phyloP scores from a whole-genome alignment of 345 rosid species.

The Conringia planisiliqua region DNA sequence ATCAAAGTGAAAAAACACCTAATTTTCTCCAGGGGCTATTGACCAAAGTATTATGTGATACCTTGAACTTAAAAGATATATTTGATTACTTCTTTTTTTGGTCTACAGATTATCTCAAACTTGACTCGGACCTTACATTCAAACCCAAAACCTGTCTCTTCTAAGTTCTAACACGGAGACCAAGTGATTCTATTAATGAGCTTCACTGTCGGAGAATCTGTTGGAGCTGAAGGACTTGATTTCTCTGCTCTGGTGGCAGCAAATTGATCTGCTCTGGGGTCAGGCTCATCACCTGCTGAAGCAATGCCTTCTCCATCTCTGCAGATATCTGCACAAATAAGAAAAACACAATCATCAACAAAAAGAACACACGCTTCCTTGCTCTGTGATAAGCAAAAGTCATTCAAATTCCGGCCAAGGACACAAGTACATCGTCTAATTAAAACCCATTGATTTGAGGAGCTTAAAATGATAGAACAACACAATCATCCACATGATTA shows the following conservation, averaged over 20 bases:
- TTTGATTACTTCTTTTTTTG: background rate
- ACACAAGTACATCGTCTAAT: background rate
- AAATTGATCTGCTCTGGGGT: slow-evolving; percentile 89
- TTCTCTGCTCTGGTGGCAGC: slow-evolving; percentile 85
- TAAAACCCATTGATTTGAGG: background rate
- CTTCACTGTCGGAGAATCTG: slow-evolving; percentile 82
- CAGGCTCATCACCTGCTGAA: slow-evolving; percentile 97
- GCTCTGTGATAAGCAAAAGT: background rate
- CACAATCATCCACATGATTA: background rate
- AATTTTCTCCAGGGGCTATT: background rate
- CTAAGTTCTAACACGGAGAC: slow-evolving; percentile 17
- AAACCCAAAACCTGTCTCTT: slow-evolving; percentile 18
- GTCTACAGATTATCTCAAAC: slow-evolving; percentile 19
- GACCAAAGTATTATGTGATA: background rate
- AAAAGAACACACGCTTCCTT: background rate
- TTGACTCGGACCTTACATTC: slow-evolving; percentile 17
- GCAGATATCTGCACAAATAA: slow-evolving; percentile 64
- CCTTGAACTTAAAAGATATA: background rate
- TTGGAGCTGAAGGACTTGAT: slow-evolving; percentile 93
- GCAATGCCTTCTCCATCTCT: slow-evolving; percentile 96
- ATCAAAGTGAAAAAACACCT: background rate
- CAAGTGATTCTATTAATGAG: background rate
- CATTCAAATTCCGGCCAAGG: background rate
- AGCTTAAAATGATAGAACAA: background rate
- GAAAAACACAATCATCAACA: background rate